These are phyloP conservation scores for Pestalotiopsis sp. DNA, from an alignment of 2,329 filamentous ascomycete species.

Conservation along the genomic window DNA sequence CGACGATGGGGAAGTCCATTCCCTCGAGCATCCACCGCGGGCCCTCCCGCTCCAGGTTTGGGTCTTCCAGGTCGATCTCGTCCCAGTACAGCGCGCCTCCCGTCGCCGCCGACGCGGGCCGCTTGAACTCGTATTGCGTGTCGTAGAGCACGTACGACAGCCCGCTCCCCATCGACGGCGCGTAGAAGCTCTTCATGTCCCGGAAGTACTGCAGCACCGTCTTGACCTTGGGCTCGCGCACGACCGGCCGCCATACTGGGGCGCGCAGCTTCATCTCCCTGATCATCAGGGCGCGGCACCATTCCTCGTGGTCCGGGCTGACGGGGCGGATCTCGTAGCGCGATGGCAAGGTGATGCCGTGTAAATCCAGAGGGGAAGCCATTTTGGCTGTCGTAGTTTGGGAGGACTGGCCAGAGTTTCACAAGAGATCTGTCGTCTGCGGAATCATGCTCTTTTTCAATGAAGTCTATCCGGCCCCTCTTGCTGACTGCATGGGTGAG, in stretches of 20 bases:
- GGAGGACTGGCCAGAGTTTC: too few species aligned
- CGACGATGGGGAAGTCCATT: slow-evolving; percentile 25
- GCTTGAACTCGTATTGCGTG: slow-evolving; percentile 24
- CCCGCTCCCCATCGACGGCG: slow-evolving; percentile 19
- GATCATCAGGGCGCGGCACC: slow-evolving; percentile 6
- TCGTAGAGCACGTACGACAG: slow-evolving; percentile 26
- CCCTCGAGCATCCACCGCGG: slow-evolving; percentile 19
- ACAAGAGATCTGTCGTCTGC: too few species aligned
- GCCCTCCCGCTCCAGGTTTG: slow-evolving; percentile 18
- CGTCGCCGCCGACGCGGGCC: slow-evolving; percentile 19
- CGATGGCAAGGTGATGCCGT: slow-evolving; percentile 6
- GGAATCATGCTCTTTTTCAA: too few species aligned
- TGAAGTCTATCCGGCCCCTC: too few species aligned
- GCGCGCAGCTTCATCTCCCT: slow-evolving; percentile 9
- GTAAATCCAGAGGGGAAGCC: neutral
- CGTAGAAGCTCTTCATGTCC: slow-evolving; percentile 3
- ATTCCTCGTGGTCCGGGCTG: slow-evolving; percentile 1
- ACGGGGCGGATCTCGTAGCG: slow-evolving; percentile 13
- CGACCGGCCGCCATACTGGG: slow-evolving; percentile 11
- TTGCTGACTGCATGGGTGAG: too few species aligned
- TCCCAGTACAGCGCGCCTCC: slow-evolving; percentile 26
- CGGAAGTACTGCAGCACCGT: slow-evolving; percentile 3
- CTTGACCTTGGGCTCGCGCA: slow-evolving; percentile 11
- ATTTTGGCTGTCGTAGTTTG: neutral
- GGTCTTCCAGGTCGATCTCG: slow-evolving; percentile 24